Percentiles rank a stretch among this genome's conserved stretches.
These are phyloP conservation scores for Trapa incisa DNA, from an alignment of 345 rosid genomes.

Conservation along the genomic window DNA sequence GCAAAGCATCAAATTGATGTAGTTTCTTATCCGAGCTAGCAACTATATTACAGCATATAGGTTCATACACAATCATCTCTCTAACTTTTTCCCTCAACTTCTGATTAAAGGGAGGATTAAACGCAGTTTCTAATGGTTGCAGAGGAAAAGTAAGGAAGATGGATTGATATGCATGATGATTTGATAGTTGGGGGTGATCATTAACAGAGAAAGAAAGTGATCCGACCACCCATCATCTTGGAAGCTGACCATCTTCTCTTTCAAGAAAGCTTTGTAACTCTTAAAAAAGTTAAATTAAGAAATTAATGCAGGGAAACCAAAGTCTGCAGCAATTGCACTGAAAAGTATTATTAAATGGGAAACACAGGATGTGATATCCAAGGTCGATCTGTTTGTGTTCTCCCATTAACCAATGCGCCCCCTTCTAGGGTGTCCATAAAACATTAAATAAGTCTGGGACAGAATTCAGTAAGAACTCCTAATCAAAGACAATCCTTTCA, in stretches of 20 bases:
- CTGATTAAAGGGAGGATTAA: background rate
- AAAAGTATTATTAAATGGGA: slow-evolving; percentile 3
- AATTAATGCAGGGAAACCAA: background rate
- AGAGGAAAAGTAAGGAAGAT: background rate
- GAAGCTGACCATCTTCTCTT: background rate
- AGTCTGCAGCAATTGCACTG: background rate
- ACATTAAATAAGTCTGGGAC: background rate
- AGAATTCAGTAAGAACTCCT: background rate
- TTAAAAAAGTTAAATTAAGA: background rate
- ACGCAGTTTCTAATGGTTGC: background rate
- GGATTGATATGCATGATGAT: slow-evolving; percentile 1
- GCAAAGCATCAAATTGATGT: background rate
- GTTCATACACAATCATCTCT: too few species aligned
- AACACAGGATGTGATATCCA: background rate
- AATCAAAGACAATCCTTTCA: too few species aligned
- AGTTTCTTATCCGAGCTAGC: too few species aligned
- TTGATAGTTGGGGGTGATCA: slow-evolving; percentile 2
- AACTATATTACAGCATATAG: too few species aligned
- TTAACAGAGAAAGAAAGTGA: background rate
- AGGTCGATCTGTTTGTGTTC: background rate
- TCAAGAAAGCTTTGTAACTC: background rate
- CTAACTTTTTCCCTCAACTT: too few species aligned
- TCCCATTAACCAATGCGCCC: background rate
- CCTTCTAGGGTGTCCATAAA: too few species aligned
- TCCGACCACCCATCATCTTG: background rate